phyloP scores from a whole-genome alignment of 495 filamentous ascomycete species.

The Poronia punctata region DNA sequence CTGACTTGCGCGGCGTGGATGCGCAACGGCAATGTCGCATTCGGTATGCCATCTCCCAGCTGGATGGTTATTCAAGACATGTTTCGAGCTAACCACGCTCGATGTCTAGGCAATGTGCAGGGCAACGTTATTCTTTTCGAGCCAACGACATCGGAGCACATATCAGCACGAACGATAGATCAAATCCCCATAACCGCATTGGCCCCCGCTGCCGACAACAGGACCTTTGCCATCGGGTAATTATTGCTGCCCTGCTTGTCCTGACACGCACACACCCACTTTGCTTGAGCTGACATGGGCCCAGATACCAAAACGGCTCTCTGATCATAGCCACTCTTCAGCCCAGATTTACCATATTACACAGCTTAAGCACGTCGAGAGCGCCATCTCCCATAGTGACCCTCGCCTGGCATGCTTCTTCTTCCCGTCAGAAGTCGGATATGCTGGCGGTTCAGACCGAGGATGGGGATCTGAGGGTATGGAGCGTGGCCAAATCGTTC shows the following conservation, averaged over 20 bases:
- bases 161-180: conserved; percentile 86
- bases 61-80: too few species aligned
- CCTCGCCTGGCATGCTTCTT: conserved; percentile 96
- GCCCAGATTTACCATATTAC: conserved; percentile 88
- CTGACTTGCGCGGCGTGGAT: conserved; percentile 87
- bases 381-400: conserved; percentile 81
- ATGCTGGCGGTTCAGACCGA: conserved; percentile 92
- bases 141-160: conserved; percentile 85
- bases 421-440: conserved; percentile 92
- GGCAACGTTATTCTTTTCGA: conserved; percentile 95
- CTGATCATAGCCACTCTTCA: conserved; percentile 84
- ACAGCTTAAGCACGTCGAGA: conserved; percentile 77
- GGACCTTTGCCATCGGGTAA: conserved; percentile 95
- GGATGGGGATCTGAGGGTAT: conserved; percentile 90
- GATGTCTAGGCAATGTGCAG: conserved; percentile 81
- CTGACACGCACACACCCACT: conserved; percentile 9
- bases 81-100: too few species aligned
- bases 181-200: conserved; percentile 85
- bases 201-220: conserved; percentile 85
- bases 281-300: conserved; percentile 23
- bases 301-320: conserved; percentile 89
- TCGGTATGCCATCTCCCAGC: conserved; percentile 53
- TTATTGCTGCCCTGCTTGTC: conserved; percentile 14
- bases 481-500: conserved; percentile 88
- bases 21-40: conserved; percentile 94